Percentiles rank a stretch among this genome's conserved stretches.
These are phyloP conservation scores for Phytophthora pistaciae DNA, from an alignment of 352 stramenopile genomes.

Conservation along the genomic window DNA sequence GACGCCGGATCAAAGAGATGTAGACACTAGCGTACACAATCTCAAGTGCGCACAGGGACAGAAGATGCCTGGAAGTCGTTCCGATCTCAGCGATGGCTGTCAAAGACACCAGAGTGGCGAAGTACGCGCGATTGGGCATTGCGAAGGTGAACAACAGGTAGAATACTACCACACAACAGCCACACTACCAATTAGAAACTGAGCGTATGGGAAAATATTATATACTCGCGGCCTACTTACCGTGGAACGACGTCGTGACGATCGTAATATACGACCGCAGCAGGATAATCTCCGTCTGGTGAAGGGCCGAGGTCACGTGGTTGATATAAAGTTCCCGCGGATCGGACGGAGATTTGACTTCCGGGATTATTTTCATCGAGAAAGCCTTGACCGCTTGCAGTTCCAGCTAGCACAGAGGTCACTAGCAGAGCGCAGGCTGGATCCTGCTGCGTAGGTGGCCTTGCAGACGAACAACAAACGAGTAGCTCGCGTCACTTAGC, in stretches of 20 bases:
- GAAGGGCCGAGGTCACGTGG: constrained; percentile 12
- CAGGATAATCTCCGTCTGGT: constrained; percentile 43
- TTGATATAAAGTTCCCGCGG: not conserved
- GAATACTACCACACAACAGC: not conserved
- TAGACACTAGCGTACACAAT: constrained; percentile 27
- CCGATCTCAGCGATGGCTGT: not conserved
- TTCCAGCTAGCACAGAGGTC: too few relatives aligned
- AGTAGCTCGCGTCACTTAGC: too few relatives aligned
- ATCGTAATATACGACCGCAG: constrained; percentile 47
- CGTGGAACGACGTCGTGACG: constrained; percentile 38
- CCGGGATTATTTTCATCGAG: not conserved
- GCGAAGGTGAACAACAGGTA: not conserved
- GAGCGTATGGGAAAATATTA: not conserved
- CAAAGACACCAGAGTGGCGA: constrained; percentile 29
- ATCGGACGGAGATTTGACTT: not conserved
- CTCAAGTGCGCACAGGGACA: constrained; percentile 33
- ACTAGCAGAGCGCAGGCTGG: too few relatives aligned
- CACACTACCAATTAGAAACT: too few relatives aligned
- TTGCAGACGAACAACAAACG: too few relatives aligned
- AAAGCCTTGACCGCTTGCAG: not conserved
- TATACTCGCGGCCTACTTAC: constrained; percentile 3
- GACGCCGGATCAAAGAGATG: constrained; percentile 19
- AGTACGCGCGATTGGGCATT: constrained; percentile 25
- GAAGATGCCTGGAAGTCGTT: not conserved
- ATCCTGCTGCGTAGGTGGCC: too few relatives aligned